phyloP scores from a whole-genome alignment of 1,284 basidiomycete genomes.

The Rhodotorula sp. region DNA sequence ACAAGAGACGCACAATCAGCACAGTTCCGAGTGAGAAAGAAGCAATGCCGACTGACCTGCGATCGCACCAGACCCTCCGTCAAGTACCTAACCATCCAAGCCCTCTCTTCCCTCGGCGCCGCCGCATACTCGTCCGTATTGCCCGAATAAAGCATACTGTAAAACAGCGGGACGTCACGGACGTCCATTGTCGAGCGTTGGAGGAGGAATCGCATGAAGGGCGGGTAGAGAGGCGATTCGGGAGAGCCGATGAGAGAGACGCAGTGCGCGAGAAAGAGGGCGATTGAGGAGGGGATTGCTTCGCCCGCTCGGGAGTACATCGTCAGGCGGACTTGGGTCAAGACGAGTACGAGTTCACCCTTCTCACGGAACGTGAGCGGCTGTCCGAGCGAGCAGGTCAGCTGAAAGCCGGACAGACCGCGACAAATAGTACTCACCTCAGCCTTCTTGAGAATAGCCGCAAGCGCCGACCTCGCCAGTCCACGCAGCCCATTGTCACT shows the following conservation, averaged over 20 bases:
- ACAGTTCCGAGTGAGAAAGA: no score
- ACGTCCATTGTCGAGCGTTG: constrained; percentile 36
- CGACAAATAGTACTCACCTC: constrained; percentile 4
- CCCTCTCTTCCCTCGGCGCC: constrained; percentile 25
- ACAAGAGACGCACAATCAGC: not conserved
- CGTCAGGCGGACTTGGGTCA: constrained; percentile 32
- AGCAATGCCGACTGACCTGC: constrained; percentile 25
- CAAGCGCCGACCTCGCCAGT: constrained; percentile 23
- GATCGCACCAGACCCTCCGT: constrained; percentile 33
- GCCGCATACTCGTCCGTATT: constrained; percentile 33
- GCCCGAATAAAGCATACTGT: constrained; percentile 32
- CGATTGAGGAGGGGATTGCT: constrained; percentile 33
- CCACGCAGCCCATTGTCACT: constrained; percentile 4
- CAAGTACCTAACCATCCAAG: constrained; percentile 35
- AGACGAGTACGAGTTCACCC: constrained; percentile 34
- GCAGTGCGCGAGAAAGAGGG: constrained; percentile 38
- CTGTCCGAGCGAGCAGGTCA: not conserved
- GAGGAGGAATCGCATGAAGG: constrained; percentile 36
- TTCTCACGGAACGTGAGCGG: constrained; percentile 32
- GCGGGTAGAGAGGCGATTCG: constrained; percentile 31
- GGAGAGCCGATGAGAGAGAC: constrained; percentile 28
- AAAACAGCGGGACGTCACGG: constrained; percentile 40
- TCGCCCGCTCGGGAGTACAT: constrained; percentile 32
- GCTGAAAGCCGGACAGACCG: not conserved
- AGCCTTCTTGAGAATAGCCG: constrained; percentile 16